These are phyloP conservation scores for Coemansia umbellata DNA, from an alignment of 192 early-diverging fungal species.

Conservation along the genomic window DNA sequence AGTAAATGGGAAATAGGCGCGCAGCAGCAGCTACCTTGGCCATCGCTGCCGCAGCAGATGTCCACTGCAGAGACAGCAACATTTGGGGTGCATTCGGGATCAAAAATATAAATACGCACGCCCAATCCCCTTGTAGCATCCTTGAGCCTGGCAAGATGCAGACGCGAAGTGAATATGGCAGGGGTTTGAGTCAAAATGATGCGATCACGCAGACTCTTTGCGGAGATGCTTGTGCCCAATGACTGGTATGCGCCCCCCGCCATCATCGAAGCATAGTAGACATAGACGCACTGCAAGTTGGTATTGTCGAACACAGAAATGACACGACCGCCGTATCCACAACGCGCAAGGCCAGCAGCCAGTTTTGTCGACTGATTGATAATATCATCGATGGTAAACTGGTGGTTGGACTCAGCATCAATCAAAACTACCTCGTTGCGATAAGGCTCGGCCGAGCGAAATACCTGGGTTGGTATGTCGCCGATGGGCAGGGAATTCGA, in stretches of 20 bases:
- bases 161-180: constrained; percentile 24
- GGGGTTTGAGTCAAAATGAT: constrained; percentile 21
- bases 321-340: constrained; percentile 19
- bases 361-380: constrained; percentile 26
- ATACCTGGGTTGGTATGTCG: constrained; percentile 45
- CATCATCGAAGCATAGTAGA: constrained; percentile 47
- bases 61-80: neutral
- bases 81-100: constrained; percentile 1
- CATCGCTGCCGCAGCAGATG: neutral
- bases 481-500: constrained; percentile 27
- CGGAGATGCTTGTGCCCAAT: constrained; percentile 21
- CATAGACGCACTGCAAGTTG: constrained; percentile 33
- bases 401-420: constrained; percentile 31
- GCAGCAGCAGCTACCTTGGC: constrained; percentile 8
- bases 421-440: constrained; percentile 31
- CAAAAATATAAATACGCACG: constrained; percentile 26
- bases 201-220: constrained; percentile 13
- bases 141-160: constrained; percentile 12
- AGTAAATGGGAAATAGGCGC: constrained; percentile 24
- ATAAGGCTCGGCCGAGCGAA: constrained; percentile 31
- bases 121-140: constrained; percentile 9
- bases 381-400: constrained; percentile 40
- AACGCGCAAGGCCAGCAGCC: constrained; percentile 26
- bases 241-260: constrained; percentile 46
- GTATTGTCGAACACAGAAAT: constrained; percentile 41